Evolutionary conservation across 257 asterid genomes (phyloP).

Genomic region (Coffea eugenioides): DNA sequence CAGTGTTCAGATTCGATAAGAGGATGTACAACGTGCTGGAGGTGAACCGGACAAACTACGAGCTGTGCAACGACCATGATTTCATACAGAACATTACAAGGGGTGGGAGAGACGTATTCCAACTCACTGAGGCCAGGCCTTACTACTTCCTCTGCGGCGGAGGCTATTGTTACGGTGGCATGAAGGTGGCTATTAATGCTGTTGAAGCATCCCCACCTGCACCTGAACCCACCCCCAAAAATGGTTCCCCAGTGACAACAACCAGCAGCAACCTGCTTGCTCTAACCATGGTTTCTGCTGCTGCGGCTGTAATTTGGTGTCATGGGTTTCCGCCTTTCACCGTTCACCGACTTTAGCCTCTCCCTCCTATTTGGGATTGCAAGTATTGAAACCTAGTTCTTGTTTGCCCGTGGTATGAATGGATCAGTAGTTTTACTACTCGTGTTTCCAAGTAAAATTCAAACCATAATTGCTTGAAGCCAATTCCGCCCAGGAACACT

Average conservation of each 20-base stretch:
- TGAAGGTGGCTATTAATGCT: slow-evolving; percentile 43
- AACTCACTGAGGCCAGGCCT: slow-evolving; percentile 38
- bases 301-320: neutral
- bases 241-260: slow-evolving; percentile 5
- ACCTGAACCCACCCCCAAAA: slow-evolving; percentile 22
- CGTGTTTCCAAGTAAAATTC: neutral
- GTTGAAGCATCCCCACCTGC: slow-evolving; percentile 26
- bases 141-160: slow-evolving; percentile 62
- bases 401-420: neutral
- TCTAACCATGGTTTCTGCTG: neutral
- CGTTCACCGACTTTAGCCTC: too few relatives aligned
- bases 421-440: neutral
- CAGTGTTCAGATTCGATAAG: slow-evolving; percentile 60
- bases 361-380: neutral
- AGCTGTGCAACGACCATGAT: slow-evolving; percentile 42
- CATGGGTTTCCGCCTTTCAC: neutral
- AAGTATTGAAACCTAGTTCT: too few relatives aligned
- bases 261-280: neutral
- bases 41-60: slow-evolving; percentile 54
- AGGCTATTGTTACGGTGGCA: slow-evolving; percentile 55
- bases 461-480: too few relatives aligned
- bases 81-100: slow-evolving; percentile 45
- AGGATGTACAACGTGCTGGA: slow-evolving; percentile 46
- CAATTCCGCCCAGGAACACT: neutral
- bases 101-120: slow-evolving; percentile 63